Evolutionary conservation across 106 monocot species (phyloP).

Genomic region (Dactylorhiza incarnata): DNA sequence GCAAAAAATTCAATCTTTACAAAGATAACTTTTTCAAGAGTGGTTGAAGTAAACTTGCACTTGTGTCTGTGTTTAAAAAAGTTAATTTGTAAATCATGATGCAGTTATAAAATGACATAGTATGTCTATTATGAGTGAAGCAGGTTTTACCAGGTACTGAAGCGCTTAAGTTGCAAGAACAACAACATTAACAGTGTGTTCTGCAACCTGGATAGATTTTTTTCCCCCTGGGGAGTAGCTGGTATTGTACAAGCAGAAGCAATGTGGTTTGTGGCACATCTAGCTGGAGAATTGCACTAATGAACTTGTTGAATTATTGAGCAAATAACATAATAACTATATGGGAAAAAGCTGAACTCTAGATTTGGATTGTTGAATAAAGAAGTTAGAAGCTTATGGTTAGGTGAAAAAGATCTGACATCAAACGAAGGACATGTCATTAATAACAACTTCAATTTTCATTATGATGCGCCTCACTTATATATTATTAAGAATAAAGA

Average conservation of each 20-base stretch:
- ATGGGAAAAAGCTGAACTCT: neutral
- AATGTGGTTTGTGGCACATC: neutral
- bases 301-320: neutral
- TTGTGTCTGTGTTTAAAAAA: neutral
- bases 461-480: neutral
- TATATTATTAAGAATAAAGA: slow-evolving; percentile 1
- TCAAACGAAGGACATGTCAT: neutral
- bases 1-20: neutral
- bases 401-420: neutral
- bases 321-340: neutral
- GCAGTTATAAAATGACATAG: neutral
- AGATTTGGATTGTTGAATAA: neutral
- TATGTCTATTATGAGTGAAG: neutral
- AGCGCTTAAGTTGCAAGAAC: neutral
- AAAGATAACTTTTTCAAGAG: neutral
- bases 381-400: neutral
- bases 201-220: neutral
- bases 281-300: neutral
- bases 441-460: neutral
- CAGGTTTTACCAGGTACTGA: neutral
- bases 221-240: neutral
- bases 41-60: neutral
- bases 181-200: neutral
- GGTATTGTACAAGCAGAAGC: neutral
- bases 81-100: neutral